Conservation (phyloP, 768 basidiomycete genomes). For the Agrocybe chaxingu region DNA sequence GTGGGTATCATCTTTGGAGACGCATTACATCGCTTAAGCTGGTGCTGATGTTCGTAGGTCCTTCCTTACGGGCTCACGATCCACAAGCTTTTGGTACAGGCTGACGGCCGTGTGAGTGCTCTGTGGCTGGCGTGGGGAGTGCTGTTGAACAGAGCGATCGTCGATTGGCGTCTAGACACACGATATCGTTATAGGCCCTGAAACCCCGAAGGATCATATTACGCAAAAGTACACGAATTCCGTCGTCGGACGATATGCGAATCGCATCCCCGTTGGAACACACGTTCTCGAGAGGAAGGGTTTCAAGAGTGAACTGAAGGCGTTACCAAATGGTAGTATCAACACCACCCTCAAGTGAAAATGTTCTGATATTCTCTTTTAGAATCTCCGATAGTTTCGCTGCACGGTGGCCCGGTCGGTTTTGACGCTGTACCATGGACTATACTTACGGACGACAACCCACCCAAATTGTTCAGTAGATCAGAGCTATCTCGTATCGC, state of each 20-base stretch:
- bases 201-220: conserved; percentile 54
- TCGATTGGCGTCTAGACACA: conserved; percentile 47
- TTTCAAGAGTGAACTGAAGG: conserved; percentile 42
- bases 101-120: conserved; percentile 53
- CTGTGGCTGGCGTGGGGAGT: background rate
- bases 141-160: background rate
- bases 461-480: conserved; percentile 51
- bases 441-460: conserved; percentile 33
- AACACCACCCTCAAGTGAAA: background rate
- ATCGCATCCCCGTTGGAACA: conserved; percentile 63
- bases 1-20: conserved; percentile 26
- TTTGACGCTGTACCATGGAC: conserved; percentile 60
- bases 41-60: conserved; percentile 35
- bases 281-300: conserved; percentile 53
- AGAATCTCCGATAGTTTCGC: conserved; percentile 56
- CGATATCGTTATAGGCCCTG: conserved; percentile 75
- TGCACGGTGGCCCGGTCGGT: conserved; percentile 69
- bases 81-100: conserved; percentile 63
- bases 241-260: conserved; percentile 70
- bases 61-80: conserved; percentile 67
- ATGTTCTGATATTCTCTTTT: conserved; percentile 1
- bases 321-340: conserved; percentile 38
- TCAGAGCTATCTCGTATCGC: conserved; percentile 48
- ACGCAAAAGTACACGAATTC: conserved; percentile 70
- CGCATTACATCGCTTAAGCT: conserved; percentile 9